Conservation (phyloP, 2,329 filamentous ascomycete genomes). For the Pseudogymnoascus sp. region DNA sequence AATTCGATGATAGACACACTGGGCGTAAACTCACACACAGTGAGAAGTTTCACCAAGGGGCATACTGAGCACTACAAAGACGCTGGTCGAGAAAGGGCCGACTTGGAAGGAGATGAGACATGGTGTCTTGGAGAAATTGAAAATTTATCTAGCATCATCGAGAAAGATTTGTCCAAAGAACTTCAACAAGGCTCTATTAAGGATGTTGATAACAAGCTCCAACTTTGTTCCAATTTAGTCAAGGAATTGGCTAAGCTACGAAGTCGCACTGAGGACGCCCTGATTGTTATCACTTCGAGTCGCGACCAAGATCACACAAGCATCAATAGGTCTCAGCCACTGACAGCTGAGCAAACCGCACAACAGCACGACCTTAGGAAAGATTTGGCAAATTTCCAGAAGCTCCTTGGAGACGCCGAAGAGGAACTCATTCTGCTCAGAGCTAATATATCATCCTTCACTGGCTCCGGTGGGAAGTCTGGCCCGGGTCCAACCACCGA, state of each 20-base stretch:
- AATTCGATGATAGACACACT: conserved; percentile 93
- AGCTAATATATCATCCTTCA: conserved; percentile 59
- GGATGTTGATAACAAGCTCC: conserved; percentile 59
- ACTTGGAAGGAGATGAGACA: conserved; percentile 59
- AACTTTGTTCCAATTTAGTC: conserved; percentile 56
- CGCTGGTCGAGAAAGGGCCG: conserved; percentile 49
- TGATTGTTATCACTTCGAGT: conserved; percentile 62
- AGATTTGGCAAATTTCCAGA: conserved; percentile 65
- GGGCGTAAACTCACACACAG: conserved; percentile 69
- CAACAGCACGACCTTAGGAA: conserved; percentile 78
- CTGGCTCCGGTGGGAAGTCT: conserved; percentile 35
- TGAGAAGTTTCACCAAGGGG: conserved; percentile 52
- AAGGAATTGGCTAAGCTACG: conserved; percentile 64
- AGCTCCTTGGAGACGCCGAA: conserved; percentile 68
- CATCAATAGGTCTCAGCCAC: conserved; percentile 58
- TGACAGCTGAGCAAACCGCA: conserved; percentile 75
- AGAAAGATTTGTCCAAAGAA: conserved; percentile 52
- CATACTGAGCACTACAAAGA: conserved; percentile 50
- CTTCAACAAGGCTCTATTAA: conserved; percentile 61
- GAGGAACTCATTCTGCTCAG: conserved; percentile 71
- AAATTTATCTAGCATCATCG: conserved; percentile 56
- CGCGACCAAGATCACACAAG: conserved; percentile 59
- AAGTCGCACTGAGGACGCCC: conserved; percentile 68
- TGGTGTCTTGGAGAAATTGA: conserved; percentile 72
- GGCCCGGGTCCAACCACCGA: conserved; percentile 67